phyloP scores from a whole-genome alignment of 495 filamentous ascomycete species.

The Friedmanniomyces endolithicus region DNA sequence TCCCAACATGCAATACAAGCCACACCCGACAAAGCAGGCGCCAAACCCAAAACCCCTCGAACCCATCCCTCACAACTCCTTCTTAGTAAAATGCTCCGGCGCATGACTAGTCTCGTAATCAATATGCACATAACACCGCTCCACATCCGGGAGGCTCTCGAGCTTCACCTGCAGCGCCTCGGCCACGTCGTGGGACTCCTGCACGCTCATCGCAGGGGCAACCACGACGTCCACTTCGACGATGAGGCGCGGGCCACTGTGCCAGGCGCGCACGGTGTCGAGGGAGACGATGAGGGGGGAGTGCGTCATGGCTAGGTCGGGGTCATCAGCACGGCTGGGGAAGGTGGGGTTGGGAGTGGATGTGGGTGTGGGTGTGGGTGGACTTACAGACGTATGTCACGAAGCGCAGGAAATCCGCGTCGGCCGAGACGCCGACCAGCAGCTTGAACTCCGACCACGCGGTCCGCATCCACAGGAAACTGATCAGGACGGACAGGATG shows the following conservation, averaged over 20 bases:
- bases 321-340: neutral
- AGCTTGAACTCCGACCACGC: constrained; percentile 84
- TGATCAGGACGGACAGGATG: constrained; percentile 63
- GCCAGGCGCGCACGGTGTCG: constrained; percentile 89
- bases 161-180: constrained; percentile 92
- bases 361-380: neutral
- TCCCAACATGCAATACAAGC: no score
- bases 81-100: constrained; percentile 44
- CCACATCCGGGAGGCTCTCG: constrained; percentile 82
- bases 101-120: constrained; percentile 98
- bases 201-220: constrained; percentile 36
- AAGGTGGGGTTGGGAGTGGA: neutral
- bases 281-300: constrained; percentile 67
- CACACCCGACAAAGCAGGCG: no score
- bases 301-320: constrained; percentile 62
- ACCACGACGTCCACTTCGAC: constrained; percentile 35
- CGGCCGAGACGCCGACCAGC: constrained; percentile 76
- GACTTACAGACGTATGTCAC: constrained; percentile 83
- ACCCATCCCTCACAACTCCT: constrained; percentile 26
- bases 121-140: constrained; percentile 92
- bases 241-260: constrained; percentile 77
- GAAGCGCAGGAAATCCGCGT: constrained; percentile 75
- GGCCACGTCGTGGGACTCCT: constrained; percentile 80
- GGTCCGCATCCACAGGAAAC: constrained; percentile 66
- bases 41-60: no score